Percentiles rank a stretch among this genome's conserved stretches.
These are phyloP conservation scores for Xanthoconium stramineum DNA, from an alignment of 768 basidiomycete species.

Conservation along the genomic window DNA sequence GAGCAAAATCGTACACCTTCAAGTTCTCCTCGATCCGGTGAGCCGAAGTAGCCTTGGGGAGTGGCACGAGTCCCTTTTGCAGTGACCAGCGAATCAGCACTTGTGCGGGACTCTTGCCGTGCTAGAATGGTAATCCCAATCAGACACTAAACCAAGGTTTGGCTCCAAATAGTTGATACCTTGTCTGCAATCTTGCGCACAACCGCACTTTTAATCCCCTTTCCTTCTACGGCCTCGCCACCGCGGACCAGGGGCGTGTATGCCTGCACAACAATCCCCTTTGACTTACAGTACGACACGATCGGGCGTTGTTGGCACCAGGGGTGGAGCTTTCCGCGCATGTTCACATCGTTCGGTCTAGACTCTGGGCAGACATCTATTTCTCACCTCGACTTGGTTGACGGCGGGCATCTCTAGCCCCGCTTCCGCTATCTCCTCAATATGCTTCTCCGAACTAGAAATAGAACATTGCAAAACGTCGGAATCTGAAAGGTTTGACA, in stretches of 20 bases:
- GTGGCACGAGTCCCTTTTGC: constrained; percentile 55
- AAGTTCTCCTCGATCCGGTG: constrained; percentile 70
- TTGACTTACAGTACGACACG: constrained; percentile 61
- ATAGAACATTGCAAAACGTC: background rate
- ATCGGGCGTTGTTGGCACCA: constrained; percentile 78
- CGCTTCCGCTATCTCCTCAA: constrained; percentile 23
- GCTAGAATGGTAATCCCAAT: constrained; percentile 16
- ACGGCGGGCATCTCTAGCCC: constrained; percentile 29
- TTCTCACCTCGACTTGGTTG: constrained; percentile 28
- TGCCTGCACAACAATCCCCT: constrained; percentile 62
- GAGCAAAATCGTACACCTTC: constrained; percentile 68
- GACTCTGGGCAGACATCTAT: background rate
- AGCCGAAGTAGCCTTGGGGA: constrained; percentile 73
- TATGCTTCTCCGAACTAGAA: constrained; percentile 25
- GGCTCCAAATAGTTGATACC: constrained; percentile 33
- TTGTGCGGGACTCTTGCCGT: constrained; percentile 35
- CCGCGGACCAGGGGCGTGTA: constrained; percentile 72
- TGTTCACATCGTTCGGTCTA: background rate
- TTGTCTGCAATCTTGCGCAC: constrained; percentile 53
- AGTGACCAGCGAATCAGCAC: constrained; percentile 52
- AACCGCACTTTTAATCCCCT: constrained; percentile 45
- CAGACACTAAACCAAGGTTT: background rate
- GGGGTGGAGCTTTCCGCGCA: constrained; percentile 57
- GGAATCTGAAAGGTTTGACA: background rate
- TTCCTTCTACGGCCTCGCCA: constrained; percentile 8